Evolutionary conservation across 2,329 filamentous ascomycete species (phyloP).

Genomic region (Curvularia spicifera): DNA sequence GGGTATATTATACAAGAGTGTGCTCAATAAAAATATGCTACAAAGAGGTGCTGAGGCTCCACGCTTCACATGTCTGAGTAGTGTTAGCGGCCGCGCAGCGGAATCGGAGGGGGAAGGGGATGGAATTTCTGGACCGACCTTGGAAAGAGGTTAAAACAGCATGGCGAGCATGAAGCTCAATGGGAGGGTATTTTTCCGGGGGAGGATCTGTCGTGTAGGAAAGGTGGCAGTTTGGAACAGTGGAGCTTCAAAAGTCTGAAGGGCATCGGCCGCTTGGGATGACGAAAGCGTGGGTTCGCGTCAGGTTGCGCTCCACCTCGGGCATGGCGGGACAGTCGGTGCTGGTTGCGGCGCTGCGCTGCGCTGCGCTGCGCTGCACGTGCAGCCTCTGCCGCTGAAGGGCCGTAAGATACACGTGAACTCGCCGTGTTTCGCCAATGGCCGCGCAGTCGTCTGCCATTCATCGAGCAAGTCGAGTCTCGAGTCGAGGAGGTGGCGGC

Average conservation of each 20-base stretch:
- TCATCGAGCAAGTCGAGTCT: neutral
- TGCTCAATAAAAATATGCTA: constrained; percentile 12
- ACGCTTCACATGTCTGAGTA: constrained; percentile 19
- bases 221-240: constrained; percentile 16
- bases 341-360: neutral
- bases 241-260: constrained; percentile 29
- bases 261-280: constrained; percentile 18
- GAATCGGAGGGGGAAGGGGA: constrained; percentile 14
- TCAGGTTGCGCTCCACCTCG: constrained; percentile 21
- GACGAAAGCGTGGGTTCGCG: constrained; percentile 20
- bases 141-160: constrained; percentile 19
- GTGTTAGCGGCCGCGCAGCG: constrained; percentile 28
- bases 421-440: constrained; percentile 3
- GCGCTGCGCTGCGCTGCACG: neutral
- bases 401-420: constrained; percentile 3
- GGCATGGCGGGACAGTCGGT: constrained; percentile 11
- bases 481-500: too few relatives aligned
- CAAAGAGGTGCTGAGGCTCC: constrained; percentile 26
- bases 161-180: constrained; percentile 24
- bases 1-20: constrained; percentile 12
- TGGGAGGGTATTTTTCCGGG: constrained; percentile 20
- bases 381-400: constrained; percentile 7
- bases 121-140: constrained; percentile 14
- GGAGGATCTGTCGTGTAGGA: constrained; percentile 12
- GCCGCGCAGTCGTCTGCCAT: neutral